Conservation (phyloP, 2,329 filamentous ascomycete species). For the Fusarium sp. region DNA sequence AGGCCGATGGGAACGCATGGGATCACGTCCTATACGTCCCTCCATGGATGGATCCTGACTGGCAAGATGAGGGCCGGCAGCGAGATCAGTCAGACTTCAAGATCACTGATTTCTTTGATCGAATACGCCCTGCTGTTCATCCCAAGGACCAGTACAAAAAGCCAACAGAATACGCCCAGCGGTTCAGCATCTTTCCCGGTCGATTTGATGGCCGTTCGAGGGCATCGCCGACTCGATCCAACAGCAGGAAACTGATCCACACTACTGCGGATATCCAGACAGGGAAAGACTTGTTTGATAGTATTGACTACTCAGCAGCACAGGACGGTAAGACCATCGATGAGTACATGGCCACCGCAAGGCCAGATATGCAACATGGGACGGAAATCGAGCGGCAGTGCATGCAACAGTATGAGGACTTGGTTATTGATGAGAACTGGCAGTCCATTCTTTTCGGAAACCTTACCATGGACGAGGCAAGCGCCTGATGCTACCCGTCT, state of each 20-base stretch:
- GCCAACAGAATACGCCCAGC: slow-evolving; percentile 44
- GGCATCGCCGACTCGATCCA: slow-evolving; percentile 45
- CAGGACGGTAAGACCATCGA: slow-evolving; percentile 21
- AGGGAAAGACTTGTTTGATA: slow-evolving; percentile 38
- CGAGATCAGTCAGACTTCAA: slow-evolving; percentile 22
- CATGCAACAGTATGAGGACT: slow-evolving; percentile 38
- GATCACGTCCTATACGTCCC: slow-evolving; percentile 36
- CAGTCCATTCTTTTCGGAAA: slow-evolving; percentile 45
- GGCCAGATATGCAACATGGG: slow-evolving; percentile 17
- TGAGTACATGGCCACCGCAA: slow-evolving; percentile 35
- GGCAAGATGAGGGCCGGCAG: slow-evolving; percentile 37
- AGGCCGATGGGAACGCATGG: slow-evolving; percentile 13
- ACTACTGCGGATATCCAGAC: slow-evolving; percentile 11
- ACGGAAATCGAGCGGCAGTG: slow-evolving; percentile 28
- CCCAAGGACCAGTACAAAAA: slow-evolving; percentile 35
- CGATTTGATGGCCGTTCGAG: slow-evolving; percentile 47
- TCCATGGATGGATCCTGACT: slow-evolving; percentile 45
- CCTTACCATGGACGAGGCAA: slow-evolving; percentile 48
- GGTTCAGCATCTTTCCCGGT: slow-evolving; percentile 47
- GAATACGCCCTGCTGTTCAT: slow-evolving; percentile 41
- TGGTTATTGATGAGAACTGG: slow-evolving; percentile 48
- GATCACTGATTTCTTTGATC: slow-evolving; percentile 33
- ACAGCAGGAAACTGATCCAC: slow-evolving; percentile 27
- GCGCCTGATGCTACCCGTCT: not conserved
- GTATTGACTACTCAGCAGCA: slow-evolving; percentile 29